Evolutionary conservation across 2,329 filamentous ascomycete genomes (phyloP), one percentile per base, ranked within the genome.

Genomic region (Microdochium bolleyi): DNA sequence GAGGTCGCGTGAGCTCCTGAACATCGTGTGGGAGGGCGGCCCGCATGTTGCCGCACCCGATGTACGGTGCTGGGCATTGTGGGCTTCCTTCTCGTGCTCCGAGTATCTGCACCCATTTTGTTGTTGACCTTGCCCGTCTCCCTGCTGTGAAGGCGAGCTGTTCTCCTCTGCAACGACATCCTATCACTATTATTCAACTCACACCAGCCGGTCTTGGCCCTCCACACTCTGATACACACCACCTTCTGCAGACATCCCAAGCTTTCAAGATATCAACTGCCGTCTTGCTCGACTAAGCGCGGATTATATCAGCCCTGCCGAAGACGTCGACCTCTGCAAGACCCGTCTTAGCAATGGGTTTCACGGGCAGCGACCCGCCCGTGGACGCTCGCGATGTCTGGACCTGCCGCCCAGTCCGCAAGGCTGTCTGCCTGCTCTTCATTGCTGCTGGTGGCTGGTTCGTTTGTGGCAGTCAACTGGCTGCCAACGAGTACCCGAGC

Each of bases 361-460:
- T 22, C 41, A 46, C 9, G 21, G 41, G 41, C 5, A 19, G n/a
- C 21, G 41, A 46, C 22, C 41, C 41, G 16, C 41, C 41, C 19
- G 19, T 46, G 3, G 41, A 46, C 9, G 41, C 41, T 22, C 41
- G 21, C 5, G 41, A 46, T 10, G 5, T 46, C 16, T 46, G 41
- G 41, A 46, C 19, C 3, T 46, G 41, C 22, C 41, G 61, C 30
- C 59, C 58, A 13, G 54, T 59, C 48, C 55, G 62, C 52, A 60
- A 61, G 51, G 55, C 55, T 48, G 49, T 60, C 56, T 58, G 51
- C 48, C 50, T 60, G 14, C 24, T 53, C 24, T 50, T 54, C 44
- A 48, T 58, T 46, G 14, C 60, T 16, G 52, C 50, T 46, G 49
- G 58, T 16, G 38, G 53, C 54, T 61, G 58, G 60, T 44, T 58